phyloP scores from a whole-genome alignment of 306 rosid species.

The Cyamopsis tetragonoloba region DNA sequence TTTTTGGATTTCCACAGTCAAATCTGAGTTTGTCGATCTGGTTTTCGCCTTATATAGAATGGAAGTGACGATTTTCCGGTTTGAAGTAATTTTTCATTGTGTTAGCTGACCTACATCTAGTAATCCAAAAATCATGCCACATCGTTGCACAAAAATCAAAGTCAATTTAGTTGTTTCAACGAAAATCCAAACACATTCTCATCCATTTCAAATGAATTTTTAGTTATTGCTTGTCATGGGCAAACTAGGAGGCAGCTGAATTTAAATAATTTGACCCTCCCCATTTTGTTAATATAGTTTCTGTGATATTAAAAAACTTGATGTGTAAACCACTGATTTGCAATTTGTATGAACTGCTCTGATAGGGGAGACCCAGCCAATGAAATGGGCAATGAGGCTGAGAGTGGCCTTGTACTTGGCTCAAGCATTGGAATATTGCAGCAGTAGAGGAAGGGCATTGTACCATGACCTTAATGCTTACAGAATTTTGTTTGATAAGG shows the following conservation, averaged over 20 bases:
- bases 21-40: too few relatives aligned
- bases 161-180: too few relatives aligned
- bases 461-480: constrained; percentile 89
- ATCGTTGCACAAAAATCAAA: too few relatives aligned
- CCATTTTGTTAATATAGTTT: background rate
- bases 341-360: constrained; percentile 12
- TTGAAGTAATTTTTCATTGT: too few relatives aligned
- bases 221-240: background rate
- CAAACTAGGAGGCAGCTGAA: background rate
- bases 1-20: background rate
- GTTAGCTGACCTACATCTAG: too few relatives aligned
- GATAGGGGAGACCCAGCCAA: constrained; percentile 79
- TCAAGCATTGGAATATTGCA: constrained; percentile 78
- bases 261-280: background rate
- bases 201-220: too few relatives aligned
- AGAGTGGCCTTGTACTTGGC: constrained; percentile 81
- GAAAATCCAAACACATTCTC: too few relatives aligned
- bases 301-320: constrained; percentile 1
- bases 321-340: background rate
- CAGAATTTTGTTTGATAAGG: constrained; percentile 73
- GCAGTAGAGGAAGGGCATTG: constrained; percentile 61
- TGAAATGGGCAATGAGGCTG: constrained; percentile 97
- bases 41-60: too few relatives aligned
- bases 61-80: too few relatives aligned
- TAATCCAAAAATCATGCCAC: too few relatives aligned